Base-by-base conservation (phyloP, 441 rosid species). In the Pelargonium australe region DNA sequence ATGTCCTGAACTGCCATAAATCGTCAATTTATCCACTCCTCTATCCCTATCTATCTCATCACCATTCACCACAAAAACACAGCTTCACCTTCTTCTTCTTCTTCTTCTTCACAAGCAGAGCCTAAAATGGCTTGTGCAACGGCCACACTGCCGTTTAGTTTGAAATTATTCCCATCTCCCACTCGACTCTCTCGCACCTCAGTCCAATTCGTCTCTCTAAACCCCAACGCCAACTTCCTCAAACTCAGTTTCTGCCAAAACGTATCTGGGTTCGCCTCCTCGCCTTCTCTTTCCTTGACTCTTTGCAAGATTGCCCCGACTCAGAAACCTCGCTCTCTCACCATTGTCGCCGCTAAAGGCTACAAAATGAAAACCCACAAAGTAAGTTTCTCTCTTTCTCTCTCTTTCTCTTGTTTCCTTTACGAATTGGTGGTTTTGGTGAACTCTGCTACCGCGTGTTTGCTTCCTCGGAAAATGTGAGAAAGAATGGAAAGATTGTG, bases 341-440 rank as follows among this genome's bases (percentile, higher is more conserved):
- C 89, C 4, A 85, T 94, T 73, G 83, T 83, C 67, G 89, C 96
- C 58, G 85, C 84, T 13, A 94, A 89, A 80, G 97, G 98, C 45
- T 94, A 94, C 81, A 94, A 89, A 79, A 81, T 88, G 92, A 94
- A 94, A 76, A 91, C 96, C 84, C 98, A 91, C 83, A 94, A 94
- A 97, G 97, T 89, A 57, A 10, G 37, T 66, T 63, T 47, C 44
- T 28, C 40, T 28, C 63, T 72, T 51, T 66, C 14, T 17, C 2
- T 20, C 23, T 0, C 1, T 20, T 20, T 20, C 23, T 20, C 23
- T 20, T 20, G 7, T 37, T 5, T 37, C 23, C 60, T 53, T 53
- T 47, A 11, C 9, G 14, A 12, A 47, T 47, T 47, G 53, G 53
- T 9, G 8, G 19, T 12, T 68, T 8, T 14, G 4, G 34, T 61